phyloP scores from a whole-genome alignment of 495 filamentous ascomycete species.

The Cenococcum geophilum region DNA sequence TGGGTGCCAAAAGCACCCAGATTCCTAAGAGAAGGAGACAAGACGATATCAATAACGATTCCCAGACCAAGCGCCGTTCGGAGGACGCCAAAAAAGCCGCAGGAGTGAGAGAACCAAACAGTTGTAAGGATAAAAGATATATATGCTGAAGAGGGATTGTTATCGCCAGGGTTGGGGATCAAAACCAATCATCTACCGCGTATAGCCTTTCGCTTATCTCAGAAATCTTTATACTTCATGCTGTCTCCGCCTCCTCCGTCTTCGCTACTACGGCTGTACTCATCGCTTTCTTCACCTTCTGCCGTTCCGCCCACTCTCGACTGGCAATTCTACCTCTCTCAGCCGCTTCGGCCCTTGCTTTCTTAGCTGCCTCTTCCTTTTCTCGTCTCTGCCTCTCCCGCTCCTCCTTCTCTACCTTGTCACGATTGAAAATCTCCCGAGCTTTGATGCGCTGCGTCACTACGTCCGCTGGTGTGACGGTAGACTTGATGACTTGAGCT shows the following conservation, averaged over 20 bases:
- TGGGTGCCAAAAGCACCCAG: too few relatives aligned
- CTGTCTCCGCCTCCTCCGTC: constrained; percentile 4
- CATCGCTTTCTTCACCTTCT: constrained; percentile 43
- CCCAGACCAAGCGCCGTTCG: too few relatives aligned
- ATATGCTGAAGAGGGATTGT: too few relatives aligned
- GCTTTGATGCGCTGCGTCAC: constrained; percentile 49
- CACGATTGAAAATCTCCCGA: constrained; percentile 57
- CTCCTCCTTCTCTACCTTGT: constrained; percentile 50
- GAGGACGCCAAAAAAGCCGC: too few relatives aligned
- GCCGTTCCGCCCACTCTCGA: constrained; percentile 66
- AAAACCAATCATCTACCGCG: too few relatives aligned
- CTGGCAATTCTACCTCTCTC: constrained; percentile 57
- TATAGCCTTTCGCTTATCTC: background rate
- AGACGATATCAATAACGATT: too few relatives aligned
- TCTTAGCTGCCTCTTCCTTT: constrained; percentile 32
- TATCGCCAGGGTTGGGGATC: too few relatives aligned
- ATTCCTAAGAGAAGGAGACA: too few relatives aligned
- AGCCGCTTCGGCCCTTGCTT: constrained; percentile 46
- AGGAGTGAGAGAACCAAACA: too few relatives aligned
- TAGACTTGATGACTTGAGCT: constrained; percentile 35
- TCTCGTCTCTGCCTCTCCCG: constrained; percentile 26
- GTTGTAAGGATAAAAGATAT: too few relatives aligned
- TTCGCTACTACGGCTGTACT: constrained; percentile 6
- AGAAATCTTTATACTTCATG: background rate
- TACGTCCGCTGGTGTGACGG: constrained; percentile 45